A percentile compares a stretch with the other conserved stretches of the same genome.
Conservation (phyloP, 2,329 filamentous ascomycete genomes). For the Aspergillus caelatus region DNA sequence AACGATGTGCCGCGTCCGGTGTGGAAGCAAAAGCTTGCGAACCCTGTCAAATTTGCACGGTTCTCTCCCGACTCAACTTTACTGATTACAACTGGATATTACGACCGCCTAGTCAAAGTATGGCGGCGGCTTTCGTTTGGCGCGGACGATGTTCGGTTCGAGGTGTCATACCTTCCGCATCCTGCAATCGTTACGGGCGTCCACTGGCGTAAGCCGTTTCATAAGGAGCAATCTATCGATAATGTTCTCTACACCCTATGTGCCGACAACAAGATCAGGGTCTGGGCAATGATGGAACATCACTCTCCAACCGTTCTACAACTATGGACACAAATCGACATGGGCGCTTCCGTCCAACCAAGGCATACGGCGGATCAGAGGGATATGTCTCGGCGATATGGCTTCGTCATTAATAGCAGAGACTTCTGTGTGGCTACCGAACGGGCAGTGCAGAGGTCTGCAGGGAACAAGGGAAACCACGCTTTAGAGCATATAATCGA, state of each 20-base stretch:
- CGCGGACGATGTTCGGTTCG: conserved; percentile 80
- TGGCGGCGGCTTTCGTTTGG: conserved; percentile 89
- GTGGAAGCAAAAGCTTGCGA: conserved; percentile 78
- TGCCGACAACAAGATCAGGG: conserved; percentile 74
- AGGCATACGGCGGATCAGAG: conserved; percentile 45
- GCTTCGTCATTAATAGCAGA: conserved; percentile 79
- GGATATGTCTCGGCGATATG: conserved; percentile 60
- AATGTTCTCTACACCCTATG: conserved; percentile 92
- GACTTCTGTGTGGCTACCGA: conserved; percentile 80
- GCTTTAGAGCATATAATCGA: conserved; percentile 83
- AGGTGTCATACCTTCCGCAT: conserved; percentile 88
- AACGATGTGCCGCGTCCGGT: conserved; percentile 52
- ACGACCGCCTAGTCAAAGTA: conserved; percentile 85
- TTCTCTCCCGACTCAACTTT: conserved; percentile 87
- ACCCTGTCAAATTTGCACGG: conserved; percentile 70
- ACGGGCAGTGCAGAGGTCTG: conserved; percentile 67
- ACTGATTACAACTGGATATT: conserved; percentile 76
- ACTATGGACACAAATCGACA: conserved; percentile 79
- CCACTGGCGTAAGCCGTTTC: conserved; percentile 80
- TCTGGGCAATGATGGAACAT: conserved; percentile 80
- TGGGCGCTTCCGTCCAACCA: conserved; percentile 69
- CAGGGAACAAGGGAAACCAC: conserved; percentile 64
- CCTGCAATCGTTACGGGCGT: conserved; percentile 77
- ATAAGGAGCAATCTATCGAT: conserved; percentile 76
- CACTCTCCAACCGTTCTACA: conserved; percentile 72